These are phyloP conservation scores for Phylloporus rhodoxanthus DNA, from an alignment of 768 basidiomycete genomes.

Conservation along the genomic window DNA sequence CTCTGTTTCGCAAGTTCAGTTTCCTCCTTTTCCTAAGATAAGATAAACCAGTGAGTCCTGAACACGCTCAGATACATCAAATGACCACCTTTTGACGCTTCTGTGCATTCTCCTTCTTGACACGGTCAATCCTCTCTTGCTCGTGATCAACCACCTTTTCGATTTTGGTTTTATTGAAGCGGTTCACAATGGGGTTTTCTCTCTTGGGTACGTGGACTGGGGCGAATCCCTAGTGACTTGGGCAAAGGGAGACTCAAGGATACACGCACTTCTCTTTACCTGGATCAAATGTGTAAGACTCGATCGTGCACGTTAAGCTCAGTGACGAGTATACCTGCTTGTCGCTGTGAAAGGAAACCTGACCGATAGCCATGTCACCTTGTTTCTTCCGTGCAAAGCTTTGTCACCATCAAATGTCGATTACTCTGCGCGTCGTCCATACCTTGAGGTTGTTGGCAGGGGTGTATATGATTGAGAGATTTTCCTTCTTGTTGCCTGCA, in stretches of 20 bases:
- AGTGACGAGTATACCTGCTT: conserved; percentile 51
- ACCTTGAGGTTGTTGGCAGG: conserved; percentile 92
- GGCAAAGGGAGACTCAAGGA: background rate
- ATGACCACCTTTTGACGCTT: conserved; percentile 61
- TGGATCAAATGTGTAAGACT: conserved; percentile 24
- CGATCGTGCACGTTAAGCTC: background rate
- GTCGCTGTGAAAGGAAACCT: conserved; percentile 91
- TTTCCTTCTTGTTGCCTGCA: conserved; percentile 91
- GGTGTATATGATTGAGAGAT: conserved; percentile 90
- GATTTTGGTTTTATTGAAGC: conserved; percentile 88
- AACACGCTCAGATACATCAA: background rate
- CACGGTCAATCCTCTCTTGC: conserved; percentile 73
- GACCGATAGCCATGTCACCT: conserved; percentile 95
- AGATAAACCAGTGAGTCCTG: background rate
- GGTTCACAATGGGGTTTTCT: conserved; percentile 86
- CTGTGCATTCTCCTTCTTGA: conserved; percentile 67
- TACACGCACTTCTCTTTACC: conserved; percentile 69
- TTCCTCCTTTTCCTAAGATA: conserved; percentile 71
- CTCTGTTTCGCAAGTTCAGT: conserved; percentile 64
- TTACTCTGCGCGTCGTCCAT: conserved; percentile 7
- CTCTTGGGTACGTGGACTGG: conserved; percentile 73
- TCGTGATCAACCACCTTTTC: conserved; percentile 88
- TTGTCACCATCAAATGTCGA: background rate
- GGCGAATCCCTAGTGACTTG: background rate
- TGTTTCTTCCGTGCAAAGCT: conserved; percentile 61